These are phyloP conservation scores for Yarrowia sp. DNA, from an alignment of 805 yeast species.

Conservation along the genomic window DNA sequence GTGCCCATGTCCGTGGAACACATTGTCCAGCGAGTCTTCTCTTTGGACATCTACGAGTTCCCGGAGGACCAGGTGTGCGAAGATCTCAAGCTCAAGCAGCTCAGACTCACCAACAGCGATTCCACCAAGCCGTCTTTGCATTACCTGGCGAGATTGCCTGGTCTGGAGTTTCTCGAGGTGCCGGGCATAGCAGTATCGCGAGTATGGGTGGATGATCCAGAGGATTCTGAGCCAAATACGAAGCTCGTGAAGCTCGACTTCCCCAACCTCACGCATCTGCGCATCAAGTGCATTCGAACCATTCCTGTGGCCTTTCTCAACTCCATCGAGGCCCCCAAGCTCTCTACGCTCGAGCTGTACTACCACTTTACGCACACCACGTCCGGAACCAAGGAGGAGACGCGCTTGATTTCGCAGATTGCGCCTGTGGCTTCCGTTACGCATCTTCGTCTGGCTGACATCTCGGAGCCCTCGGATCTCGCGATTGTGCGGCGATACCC, in stretches of 20 bases:
- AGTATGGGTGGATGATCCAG: not conserved
- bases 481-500: not conserved
- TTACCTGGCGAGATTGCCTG: not conserved
- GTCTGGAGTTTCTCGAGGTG: slow-evolving; percentile 15
- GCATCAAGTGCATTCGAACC: not conserved
- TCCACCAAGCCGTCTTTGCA: not conserved
- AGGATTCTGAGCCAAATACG: not conserved
- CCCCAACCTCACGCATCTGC: slow-evolving; percentile 11
- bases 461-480: not conserved
- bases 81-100: not conserved
- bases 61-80: slow-evolving; percentile 4
- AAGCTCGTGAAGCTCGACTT: not conserved
- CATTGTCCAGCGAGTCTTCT: slow-evolving; percentile 10
- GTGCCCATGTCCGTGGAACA: slow-evolving; percentile 13
- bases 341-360: not conserved
- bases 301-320: slow-evolving; percentile 3
- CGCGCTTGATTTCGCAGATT: not conserved
- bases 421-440: not conserved
- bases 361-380: slow-evolving; percentile 1
- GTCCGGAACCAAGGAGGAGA: not conserved
- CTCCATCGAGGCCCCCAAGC: not conserved
- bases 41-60: slow-evolving; percentile 19
- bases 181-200: slow-evolving; percentile 1
- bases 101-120: slow-evolving; percentile 8
- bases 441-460: slow-evolving; percentile 2